phyloP scores from a whole-genome alignment of 1,139 yeast species.

The Pichia sorboxylosa region DNA sequence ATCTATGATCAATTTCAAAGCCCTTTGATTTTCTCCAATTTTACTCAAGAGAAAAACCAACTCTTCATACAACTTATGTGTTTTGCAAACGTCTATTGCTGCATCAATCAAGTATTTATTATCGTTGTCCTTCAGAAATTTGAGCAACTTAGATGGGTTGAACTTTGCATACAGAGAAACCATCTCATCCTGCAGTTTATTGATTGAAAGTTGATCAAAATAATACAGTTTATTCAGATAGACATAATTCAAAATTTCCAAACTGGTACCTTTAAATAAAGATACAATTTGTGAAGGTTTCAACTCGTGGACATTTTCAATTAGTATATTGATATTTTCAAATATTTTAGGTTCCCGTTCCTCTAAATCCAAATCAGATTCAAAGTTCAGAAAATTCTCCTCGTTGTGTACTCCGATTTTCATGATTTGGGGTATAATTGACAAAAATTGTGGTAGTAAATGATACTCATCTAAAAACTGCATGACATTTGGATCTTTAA shows the following conservation, averaged over 20 bases:
- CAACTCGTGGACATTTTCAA: conserved; percentile 56
- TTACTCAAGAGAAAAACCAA: conserved; percentile 72
- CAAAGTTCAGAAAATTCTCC: conserved; percentile 28
- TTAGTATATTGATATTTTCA: conserved; percentile 44
- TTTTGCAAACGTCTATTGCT: conserved; percentile 57
- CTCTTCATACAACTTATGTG: conserved; percentile 46
- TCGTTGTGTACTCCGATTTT: conserved; percentile 31
- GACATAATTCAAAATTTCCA: conserved; percentile 49
- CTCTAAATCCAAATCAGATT: background rate
- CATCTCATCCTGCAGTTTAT: conserved; percentile 51
- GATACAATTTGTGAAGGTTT: conserved; percentile 39
- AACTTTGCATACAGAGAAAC: conserved; percentile 55
- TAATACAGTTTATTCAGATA: conserved; percentile 43
- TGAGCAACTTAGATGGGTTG: conserved; percentile 40
- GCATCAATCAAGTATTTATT: conserved; percentile 59
- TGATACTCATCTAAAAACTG: conserved; percentile 52
- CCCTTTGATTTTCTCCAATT: conserved; percentile 70
- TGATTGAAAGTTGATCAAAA: conserved; percentile 41
- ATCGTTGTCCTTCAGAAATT: conserved; percentile 39
- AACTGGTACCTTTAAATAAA: conserved; percentile 31
- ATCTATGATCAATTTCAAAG: conserved; percentile 65
- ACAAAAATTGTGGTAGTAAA: conserved; percentile 39
- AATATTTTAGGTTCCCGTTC: conserved; percentile 27
- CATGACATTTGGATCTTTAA: conserved; percentile 46
- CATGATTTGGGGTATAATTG: conserved; percentile 42